Evolutionary conservation across 1,139 yeast genomes (phyloP), one percentile per base, ranked within the genome.

Genomic region (Blastobotrys aristatus): DNA sequence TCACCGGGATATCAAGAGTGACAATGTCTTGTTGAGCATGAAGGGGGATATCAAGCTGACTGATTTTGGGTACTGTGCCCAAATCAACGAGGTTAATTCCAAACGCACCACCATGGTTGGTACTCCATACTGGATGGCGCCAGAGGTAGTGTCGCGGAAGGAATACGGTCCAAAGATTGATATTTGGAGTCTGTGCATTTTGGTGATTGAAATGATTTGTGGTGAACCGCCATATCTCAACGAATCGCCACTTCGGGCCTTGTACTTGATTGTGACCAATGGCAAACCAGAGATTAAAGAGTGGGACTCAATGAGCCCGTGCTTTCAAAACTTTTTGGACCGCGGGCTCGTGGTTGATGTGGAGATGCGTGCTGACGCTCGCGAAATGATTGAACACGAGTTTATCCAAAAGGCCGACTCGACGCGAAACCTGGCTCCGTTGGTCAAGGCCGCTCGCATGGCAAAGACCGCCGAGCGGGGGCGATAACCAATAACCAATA

Each of bases 101-200:
- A 90, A 90, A 68, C 79, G 98, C 66, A 89, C 95, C 6, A 92
- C 98, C 2, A 87, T 92, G 95, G 98, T 92, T 17, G 98, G 98
- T n/a, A 92, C 98, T 0, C 98, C 98, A 4, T 92, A 92, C 66
- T 92, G 98, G 98, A 92, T 92, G 98, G 98, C 98, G 0, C 98
- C 98, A 1, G 98, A 92, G 67, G 96, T 92, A 49, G 96, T 92
- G 18, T 80, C 89, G 8, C 75, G 96, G 55, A 89, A 90, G 63
- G 96, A 89, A 59, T 92, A 92, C 65, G 98, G 97, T 1, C 95
- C 97, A 35, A 90, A 94, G 68, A 96, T 92, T 49, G 98, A 92
- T 67, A 84, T 94, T 45, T 92, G 98, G 98, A 87, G 96, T 11
- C 71, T 92, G 55, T 98, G 98, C 55, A 92, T 92, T 57, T 92